Percentiles rank a stretch among this genome's conserved stretches.
These are phyloP conservation scores for Blastocystis sp. DNA, from an alignment of 352 stramenopile genomes.

Conservation along the genomic window DNA sequence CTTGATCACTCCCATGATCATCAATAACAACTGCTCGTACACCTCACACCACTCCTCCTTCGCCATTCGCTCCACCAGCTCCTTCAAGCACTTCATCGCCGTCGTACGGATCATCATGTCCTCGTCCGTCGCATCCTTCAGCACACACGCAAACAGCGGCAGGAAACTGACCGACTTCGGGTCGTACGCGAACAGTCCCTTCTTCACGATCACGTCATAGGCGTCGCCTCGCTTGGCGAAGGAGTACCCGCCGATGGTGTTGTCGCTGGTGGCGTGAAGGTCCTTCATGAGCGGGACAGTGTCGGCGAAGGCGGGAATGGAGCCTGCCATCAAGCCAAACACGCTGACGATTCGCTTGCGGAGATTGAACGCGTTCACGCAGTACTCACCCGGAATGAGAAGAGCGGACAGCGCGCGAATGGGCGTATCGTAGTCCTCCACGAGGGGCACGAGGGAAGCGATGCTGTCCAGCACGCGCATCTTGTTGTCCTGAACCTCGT, in stretches of 20 bases:
- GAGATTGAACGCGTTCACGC: neutral
- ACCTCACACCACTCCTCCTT: neutral
- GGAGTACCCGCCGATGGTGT: constrained; percentile 11
- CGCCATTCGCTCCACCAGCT: neutral
- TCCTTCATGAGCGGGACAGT: neutral
- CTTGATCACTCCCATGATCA: neutral
- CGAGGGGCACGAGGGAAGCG: constrained; percentile 29
- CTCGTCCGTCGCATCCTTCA: constrained; percentile 15
- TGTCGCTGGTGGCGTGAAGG: constrained; percentile 27
- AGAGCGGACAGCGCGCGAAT: constrained; percentile 1
- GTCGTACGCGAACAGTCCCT: neutral
- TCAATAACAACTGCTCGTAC: neutral
- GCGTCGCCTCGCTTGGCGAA: constrained; percentile 48
- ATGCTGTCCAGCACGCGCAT: constrained; percentile 20
- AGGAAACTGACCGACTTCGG: neutral
- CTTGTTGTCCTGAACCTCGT: constrained; percentile 13
- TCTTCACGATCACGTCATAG: constrained; percentile 30
- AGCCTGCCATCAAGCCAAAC: neutral
- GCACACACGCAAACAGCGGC: constrained; percentile 16
- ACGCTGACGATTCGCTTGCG: neutral
- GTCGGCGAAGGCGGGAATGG: neutral
- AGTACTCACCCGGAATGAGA: constrained; percentile 25
- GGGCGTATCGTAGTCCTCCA: neutral
- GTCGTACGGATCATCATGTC: constrained; percentile 63
- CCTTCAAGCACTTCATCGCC: constrained; percentile 2